These are phyloP conservation scores for Collybiopsis luxurians DNA, from an alignment of 768 basidiomycete species.

Conservation along the genomic window DNA sequence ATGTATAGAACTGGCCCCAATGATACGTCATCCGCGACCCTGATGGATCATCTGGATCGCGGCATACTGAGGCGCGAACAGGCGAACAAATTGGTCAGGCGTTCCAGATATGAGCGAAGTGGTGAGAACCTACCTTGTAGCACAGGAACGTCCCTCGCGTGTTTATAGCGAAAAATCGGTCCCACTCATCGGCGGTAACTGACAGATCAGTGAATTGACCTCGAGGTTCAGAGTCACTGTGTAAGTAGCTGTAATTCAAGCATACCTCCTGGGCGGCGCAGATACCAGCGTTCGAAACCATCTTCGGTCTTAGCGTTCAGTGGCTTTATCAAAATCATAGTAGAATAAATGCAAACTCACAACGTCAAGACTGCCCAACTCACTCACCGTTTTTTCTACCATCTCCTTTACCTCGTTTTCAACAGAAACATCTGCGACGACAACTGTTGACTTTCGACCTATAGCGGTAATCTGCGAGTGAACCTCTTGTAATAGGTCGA, in stretches of 20 bases:
- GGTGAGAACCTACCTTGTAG: too few species aligned
- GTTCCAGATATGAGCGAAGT: too few species aligned
- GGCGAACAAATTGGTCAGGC: neutral
- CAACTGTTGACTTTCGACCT: neutral
- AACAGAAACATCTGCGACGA: slow-evolving; percentile 25
- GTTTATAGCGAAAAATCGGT: slow-evolving; percentile 25
- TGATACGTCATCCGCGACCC: slow-evolving; percentile 31
- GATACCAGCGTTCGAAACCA: slow-evolving; percentile 22
- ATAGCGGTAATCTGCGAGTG: neutral
- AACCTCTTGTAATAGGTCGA: neutral
- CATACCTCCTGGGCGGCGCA: too few species aligned
- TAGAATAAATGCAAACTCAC: slow-evolving; percentile 17
- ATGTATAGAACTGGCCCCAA: slow-evolving; percentile 22
- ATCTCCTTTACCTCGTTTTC: slow-evolving; percentile 32
- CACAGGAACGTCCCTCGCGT: slow-evolving; percentile 27
- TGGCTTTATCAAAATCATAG: too few species aligned
- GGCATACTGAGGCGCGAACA: slow-evolving; percentile 34
- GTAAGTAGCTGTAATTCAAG: neutral
- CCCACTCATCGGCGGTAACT: slow-evolving; percentile 15
- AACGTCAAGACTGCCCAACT: slow-evolving; percentile 33
- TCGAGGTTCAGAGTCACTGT: too few species aligned
- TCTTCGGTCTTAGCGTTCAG: too few species aligned
- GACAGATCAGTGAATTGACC: too few species aligned
- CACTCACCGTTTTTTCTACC: slow-evolving; percentile 14
- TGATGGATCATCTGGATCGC: slow-evolving; percentile 30